Conservation (phyloP, 179 eudicot species). For the Silene vulgaris region DNA sequence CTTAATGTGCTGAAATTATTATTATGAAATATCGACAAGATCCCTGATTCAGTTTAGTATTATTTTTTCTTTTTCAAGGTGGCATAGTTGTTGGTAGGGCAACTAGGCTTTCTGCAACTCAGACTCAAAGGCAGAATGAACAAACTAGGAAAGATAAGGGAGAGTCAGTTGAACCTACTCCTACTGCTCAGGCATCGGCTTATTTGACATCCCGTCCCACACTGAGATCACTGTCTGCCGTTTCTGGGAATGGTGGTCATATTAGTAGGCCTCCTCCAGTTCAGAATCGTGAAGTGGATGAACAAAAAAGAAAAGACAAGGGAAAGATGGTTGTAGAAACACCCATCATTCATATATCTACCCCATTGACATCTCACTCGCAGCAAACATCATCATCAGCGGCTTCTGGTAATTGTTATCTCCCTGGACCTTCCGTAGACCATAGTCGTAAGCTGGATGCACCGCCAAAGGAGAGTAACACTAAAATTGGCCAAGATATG, state of each 20-base stretch:
- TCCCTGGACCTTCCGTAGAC: conserved; percentile 11
- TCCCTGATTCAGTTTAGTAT: not conserved
- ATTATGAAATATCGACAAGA: not conserved
- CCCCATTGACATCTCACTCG: not conserved
- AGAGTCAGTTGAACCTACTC: conserved; percentile 13
- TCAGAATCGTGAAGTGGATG: conserved; percentile 13
- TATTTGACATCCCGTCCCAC: not conserved
- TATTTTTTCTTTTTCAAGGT: conserved; percentile 8
- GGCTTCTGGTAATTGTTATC: conserved; percentile 24
- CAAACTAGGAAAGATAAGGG: conserved; percentile 27
- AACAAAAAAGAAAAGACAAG: conserved; percentile 23
- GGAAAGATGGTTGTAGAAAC: conserved; percentile 21
- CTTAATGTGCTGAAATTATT: not conserved
- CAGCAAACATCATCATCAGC: conserved; percentile 15
- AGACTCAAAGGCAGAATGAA: conserved; percentile 21
- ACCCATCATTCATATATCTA: conserved; percentile 10
- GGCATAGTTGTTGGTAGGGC: conserved; percentile 12
- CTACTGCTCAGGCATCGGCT: conserved; percentile 3
- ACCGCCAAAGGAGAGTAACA: conserved; percentile 21
- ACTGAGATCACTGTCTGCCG: conserved; percentile 1
- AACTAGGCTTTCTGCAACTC: conserved; percentile 20
- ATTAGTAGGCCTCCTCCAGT: not conserved
- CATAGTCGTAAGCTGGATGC: conserved; percentile 9
- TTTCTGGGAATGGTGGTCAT: conserved; percentile 14
- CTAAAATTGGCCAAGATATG: conserved; percentile 16